Evolutionary conservation across 2,329 filamentous ascomycete genomes (phyloP).

Genomic region (Diaporthe sp.): DNA sequence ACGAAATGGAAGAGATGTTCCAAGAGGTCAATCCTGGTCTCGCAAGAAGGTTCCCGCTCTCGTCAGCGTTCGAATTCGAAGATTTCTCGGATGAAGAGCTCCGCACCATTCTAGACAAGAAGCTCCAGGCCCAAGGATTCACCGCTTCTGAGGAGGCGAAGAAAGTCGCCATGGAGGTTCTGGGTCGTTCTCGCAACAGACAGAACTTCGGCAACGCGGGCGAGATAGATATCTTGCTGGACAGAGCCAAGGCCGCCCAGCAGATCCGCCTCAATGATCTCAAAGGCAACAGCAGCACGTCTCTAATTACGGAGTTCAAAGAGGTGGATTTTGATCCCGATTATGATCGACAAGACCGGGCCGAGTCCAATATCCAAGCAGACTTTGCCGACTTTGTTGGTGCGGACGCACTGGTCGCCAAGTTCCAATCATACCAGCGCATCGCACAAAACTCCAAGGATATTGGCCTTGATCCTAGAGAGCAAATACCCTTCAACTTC

Average conservation of each 20-base stretch:
- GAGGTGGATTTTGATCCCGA: not conserved
- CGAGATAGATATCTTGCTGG: not conserved
- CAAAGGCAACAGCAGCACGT: not conserved
- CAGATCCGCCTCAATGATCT: not conserved
- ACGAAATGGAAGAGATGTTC: not conserved
- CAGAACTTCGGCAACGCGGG: not conserved
- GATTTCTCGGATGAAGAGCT: constrained; percentile 2
- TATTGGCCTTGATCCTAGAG: not conserved
- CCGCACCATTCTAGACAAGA: not conserved
- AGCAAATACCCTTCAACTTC: not conserved
- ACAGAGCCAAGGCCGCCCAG: not conserved
- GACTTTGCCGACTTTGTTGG: not conserved
- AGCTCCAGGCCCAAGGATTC: not conserved
- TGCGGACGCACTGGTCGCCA: not conserved
- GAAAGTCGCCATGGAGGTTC: not conserved
- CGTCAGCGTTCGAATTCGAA: not conserved
- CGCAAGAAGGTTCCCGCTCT: not conserved
- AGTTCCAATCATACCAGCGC: not conserved
- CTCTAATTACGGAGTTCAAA: not conserved
- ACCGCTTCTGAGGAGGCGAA: not conserved
- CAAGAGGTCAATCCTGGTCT: not conserved
- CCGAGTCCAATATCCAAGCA: not conserved
- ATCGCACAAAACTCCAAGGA: not conserved
- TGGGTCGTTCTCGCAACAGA: not conserved
- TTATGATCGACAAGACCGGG: not conserved